Percentiles rank a stretch among this genome's conserved stretches.
phyloP scores from a whole-genome alignment of 768 basidiomycete species.

The Peribolospora kevripleyi region DNA sequence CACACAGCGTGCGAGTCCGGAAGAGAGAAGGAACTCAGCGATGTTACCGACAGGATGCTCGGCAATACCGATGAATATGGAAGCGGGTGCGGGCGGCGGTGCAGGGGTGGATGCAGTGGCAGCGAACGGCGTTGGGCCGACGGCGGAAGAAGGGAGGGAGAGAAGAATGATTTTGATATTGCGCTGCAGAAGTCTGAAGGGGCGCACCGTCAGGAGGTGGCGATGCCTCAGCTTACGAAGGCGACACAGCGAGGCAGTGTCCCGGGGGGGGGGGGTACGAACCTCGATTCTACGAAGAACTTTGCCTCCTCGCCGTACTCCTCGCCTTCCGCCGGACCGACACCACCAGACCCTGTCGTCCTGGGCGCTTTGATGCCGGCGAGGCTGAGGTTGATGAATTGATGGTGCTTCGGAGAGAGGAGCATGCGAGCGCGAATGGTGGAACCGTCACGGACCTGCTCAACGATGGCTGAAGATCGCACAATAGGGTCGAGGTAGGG shows the following conservation, averaged over 20 bases:
- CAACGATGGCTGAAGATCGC: conserved; percentile 45
- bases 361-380: conserved; percentile 60
- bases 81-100: conserved; percentile 39
- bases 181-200: conserved; percentile 38
- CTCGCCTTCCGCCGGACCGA: conserved; percentile 40
- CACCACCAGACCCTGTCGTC: conserved; percentile 21
- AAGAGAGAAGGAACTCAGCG: conserved; percentile 59
- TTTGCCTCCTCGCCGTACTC: conserved; percentile 52
- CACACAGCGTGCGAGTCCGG: conserved; percentile 70
- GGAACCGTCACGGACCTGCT: conserved; percentile 78
- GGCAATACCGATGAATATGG: conserved; percentile 72
- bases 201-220: too few species aligned
- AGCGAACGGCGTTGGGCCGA: conserved; percentile 44
- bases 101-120: conserved; percentile 25
- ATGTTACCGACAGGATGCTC: conserved; percentile 86
- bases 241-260: conserved; percentile 10
- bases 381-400: conserved; percentile 50
- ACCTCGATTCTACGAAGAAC: conserved; percentile 65
- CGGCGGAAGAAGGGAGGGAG: conserved; percentile 50
- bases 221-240: too few species aligned
- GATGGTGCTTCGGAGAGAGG: conserved; percentile 71
- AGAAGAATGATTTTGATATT: conserved; percentile 51
- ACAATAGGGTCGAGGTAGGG: not conserved
- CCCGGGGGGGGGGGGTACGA: too few species aligned
- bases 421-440: conserved; percentile 69